Evolutionary conservation across 202 grass and related monocot species (phyloP), one percentile per base, ranked within the genome.

Genomic region (Carex sylvatica): DNA sequence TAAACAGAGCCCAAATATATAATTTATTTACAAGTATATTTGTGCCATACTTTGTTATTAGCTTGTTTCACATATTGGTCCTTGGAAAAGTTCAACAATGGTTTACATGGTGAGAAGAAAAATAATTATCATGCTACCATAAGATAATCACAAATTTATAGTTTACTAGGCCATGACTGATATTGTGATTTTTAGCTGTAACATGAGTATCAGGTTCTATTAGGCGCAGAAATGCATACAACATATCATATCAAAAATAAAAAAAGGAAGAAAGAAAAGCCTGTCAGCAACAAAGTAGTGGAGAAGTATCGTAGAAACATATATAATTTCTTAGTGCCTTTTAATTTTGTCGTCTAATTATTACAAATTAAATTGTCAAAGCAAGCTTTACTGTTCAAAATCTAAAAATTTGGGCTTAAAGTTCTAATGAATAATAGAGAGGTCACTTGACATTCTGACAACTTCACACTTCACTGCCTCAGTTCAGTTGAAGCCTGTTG

Each of bases 401-500:
- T 54, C 71, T 13, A 53, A 53, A 52, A 28, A n/a, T 2, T 33
- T 76, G 1, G 56, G 58, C n/a, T 28, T 19, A 76, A 56, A 36
- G 26, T 18, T 76, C 24, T 58, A 58, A 77, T 58, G 8, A 26
- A 77, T 36, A 58, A 31, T 77, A 58, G 28, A 56, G 73, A 77
- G 47, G 73, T 12, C 52, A 35, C 73, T 77, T 56, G 73, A 35
- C 52, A 56, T n/a, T 28, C 15, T 56, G 52, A 58, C 24, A 58
- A 52, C 73, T 77, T 58, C 16, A 56, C 15, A 77, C 73, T 58
- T 77, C 12, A 11, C 3, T 33, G 28, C 52, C 14, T 77, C 52
- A 77, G 28, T 77, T 77, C 47, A 77, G 52, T 58, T 77, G 51
- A 58, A 77, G 73, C 28, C 73, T 77, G 73, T 77, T n/a, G 28